A percentile compares a stretch with the other conserved stretches of the same genome.
phyloP scores from a whole-genome alignment of 2,329 filamentous ascomycete species.

The Whalleya microplaca region DNA sequence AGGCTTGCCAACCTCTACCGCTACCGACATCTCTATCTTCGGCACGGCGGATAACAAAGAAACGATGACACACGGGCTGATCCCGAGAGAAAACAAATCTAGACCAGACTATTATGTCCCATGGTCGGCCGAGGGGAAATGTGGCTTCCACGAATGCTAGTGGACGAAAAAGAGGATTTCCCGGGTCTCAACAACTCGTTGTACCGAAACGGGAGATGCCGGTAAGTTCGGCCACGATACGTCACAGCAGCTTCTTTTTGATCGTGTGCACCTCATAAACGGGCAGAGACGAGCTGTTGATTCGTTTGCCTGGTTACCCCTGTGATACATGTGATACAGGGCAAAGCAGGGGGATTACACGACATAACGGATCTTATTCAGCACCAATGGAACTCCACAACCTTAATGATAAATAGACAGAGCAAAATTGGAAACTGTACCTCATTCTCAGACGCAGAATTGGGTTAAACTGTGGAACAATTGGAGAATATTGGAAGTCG shows the following conservation, averaged over 20 bases:
- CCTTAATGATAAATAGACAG: background rate
- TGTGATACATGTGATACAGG: background rate
- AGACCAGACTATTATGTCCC: slow-evolving; percentile 13
- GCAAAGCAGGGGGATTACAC: too few relatives aligned
- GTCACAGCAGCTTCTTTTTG: slow-evolving; percentile 24
- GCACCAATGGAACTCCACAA: background rate
- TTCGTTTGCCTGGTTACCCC: slow-evolving; percentile 2
- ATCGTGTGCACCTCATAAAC: slow-evolving; percentile 14
- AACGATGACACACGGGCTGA: slow-evolving; percentile 25
- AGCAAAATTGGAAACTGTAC: background rate
- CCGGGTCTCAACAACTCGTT: slow-evolving; percentile 35
- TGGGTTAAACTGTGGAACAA: slow-evolving; percentile 4
- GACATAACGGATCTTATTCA: background rate
- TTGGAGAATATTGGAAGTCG: slow-evolving; percentile 8
- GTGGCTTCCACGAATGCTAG: slow-evolving; percentile 13
- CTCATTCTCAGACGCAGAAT: background rate
- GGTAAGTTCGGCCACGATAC: slow-evolving; percentile 31
- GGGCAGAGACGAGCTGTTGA: slow-evolving; percentile 3
- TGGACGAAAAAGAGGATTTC: slow-evolving; percentile 37
- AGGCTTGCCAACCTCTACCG: background rate
- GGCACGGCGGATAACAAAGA: slow-evolving; percentile 21
- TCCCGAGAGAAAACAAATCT: slow-evolving; percentile 15
- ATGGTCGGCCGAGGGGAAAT: slow-evolving; percentile 30
- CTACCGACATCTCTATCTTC: background rate
- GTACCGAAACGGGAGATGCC: slow-evolving; percentile 37